These are phyloP conservation scores for Dichomitus squalens DNA, from an alignment of 1,284 basidiomycete species.

Conservation along the genomic window DNA sequence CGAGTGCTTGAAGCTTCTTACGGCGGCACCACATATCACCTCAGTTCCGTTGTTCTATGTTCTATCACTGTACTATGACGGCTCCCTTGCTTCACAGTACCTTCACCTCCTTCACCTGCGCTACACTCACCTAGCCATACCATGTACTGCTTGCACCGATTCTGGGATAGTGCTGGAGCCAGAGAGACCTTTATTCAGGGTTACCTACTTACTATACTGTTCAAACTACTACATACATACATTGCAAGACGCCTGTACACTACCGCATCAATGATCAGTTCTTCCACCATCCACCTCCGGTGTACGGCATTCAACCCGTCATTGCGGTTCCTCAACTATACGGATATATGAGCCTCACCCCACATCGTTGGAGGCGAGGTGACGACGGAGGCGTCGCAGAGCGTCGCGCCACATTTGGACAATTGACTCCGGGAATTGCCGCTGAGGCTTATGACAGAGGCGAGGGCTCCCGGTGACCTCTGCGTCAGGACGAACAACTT, in stretches of 20 bases:
- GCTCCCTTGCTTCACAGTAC: conserved; percentile 13
- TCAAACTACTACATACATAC: conserved; percentile 11
- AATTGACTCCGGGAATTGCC: conserved; percentile 14
- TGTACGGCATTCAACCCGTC: no score
- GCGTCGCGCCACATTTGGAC: background rate
- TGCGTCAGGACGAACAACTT: conserved; percentile 20
- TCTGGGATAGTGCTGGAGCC: conserved; percentile 15
- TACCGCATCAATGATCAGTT: conserved; percentile 26
- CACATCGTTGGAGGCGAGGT: background rate
- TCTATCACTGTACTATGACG: conserved; percentile 4
- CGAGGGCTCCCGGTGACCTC: conserved; percentile 9
- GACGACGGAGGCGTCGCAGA: background rate
- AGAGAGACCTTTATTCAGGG: conserved; percentile 12
- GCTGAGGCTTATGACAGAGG: background rate
- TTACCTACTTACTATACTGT: conserved; percentile 3
- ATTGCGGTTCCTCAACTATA: no score
- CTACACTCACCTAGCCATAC: conserved; percentile 19
- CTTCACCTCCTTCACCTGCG: conserved; percentile 17
- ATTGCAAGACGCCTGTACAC: conserved; percentile 21
- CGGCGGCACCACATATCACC: background rate
- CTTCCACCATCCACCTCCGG: conserved; percentile 7
- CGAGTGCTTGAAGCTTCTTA: conserved; percentile 18
- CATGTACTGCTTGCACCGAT: background rate
- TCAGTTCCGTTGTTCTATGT: conserved; percentile 1
- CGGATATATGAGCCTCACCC: background rate